These are phyloP conservation scores for Isatis lusitanica DNA, from an alignment of 441 rosid genomes.

Conservation along the genomic window DNA sequence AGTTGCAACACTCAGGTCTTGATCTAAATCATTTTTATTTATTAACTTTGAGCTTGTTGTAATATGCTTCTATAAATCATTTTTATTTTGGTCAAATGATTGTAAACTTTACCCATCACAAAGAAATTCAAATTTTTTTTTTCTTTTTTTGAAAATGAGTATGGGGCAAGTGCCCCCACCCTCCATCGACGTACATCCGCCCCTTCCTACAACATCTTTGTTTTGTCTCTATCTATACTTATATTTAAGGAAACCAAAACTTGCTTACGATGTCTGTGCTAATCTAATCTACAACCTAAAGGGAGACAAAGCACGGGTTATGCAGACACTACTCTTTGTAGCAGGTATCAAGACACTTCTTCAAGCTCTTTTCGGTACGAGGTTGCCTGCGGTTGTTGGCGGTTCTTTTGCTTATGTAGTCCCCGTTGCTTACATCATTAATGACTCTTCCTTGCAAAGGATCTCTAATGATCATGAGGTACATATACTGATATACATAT, in stretches of 20 bases:
- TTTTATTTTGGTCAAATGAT: no score
- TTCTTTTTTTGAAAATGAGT: no score
- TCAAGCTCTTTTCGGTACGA: conserved; percentile 76
- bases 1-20: no score
- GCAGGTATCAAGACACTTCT: conserved; percentile 72
- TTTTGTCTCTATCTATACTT: not conserved
- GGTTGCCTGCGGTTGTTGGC: conserved; percentile 69
- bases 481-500: conserved; percentile 21
- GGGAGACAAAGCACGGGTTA: conserved; percentile 67
- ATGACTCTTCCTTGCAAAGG: conserved; percentile 56
- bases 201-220: not conserved
- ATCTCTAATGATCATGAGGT: conserved; percentile 64
- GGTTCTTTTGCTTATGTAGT: conserved; percentile 62
- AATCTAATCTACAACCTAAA: not conserved
- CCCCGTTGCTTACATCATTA: conserved; percentile 59
- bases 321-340: conserved; percentile 71
- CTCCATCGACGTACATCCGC: no score
- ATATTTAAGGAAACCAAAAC: not conserved
- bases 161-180: no score
- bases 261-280: not conserved
- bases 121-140: no score
- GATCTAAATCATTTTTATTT: no score
- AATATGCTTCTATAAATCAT: no score
- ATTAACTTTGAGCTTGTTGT: no score
- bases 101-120: no score